These are phyloP conservation scores for Stylonectria norvegica DNA, from an alignment of 2,329 filamentous ascomycete species.

Conservation along the genomic window DNA sequence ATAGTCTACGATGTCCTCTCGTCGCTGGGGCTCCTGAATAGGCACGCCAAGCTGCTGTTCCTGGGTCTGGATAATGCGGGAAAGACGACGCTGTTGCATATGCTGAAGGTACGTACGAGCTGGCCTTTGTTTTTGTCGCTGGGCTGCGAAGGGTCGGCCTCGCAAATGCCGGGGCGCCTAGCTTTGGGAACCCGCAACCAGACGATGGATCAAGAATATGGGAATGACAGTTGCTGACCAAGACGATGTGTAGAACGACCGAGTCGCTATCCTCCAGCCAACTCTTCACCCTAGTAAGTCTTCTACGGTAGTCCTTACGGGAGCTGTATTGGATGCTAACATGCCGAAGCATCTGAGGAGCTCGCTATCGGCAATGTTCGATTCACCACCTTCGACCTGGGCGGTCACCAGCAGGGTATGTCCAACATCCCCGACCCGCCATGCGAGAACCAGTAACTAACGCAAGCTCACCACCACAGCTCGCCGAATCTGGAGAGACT, in stretches of 20 bases:
- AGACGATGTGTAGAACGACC: conserved; percentile 65
- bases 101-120: conserved; percentile 77
- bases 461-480: conserved; percentile 50
- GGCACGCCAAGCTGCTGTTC: conserved; percentile 93
- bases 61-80: conserved; percentile 91
- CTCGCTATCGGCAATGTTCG: conserved; percentile 89
- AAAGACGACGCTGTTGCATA: conserved; percentile 90
- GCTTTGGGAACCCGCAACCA: too few relatives aligned
- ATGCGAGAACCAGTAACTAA: conserved; percentile 3
- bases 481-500: conserved; percentile 92
- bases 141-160: too few relatives aligned
- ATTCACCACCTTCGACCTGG: conserved; percentile 92
- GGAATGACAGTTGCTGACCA: conserved; percentile 23
- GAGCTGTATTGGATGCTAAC: conserved; percentile 14
- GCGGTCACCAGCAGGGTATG: conserved; percentile 86
- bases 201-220: too few relatives aligned
- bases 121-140: too few relatives aligned
- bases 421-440: conserved; percentile 3
- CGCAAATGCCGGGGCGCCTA: too few relatives aligned
- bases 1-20: conserved; percentile 84
- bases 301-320: background rate
- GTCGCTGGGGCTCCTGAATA: conserved; percentile 84
- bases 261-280: conserved; percentile 84
- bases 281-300: conserved; percentile 84
- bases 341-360: conserved; percentile 72